These are phyloP conservation scores for Aspergillus calidoustus DNA, from an alignment of 2,329 filamentous ascomycete species.

Conservation along the genomic window DNA sequence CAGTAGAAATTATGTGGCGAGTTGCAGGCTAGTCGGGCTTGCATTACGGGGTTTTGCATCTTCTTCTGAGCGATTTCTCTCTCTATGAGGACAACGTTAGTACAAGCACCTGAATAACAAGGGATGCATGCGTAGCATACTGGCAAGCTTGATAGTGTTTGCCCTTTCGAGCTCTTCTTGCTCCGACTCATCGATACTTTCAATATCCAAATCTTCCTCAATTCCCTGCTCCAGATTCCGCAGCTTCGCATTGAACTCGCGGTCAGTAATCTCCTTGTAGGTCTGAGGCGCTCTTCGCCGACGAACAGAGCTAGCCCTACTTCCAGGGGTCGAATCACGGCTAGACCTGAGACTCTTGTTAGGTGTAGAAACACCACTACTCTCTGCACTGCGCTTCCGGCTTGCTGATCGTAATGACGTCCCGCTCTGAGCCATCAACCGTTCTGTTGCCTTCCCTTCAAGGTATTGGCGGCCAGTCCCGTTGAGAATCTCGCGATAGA, in stretches of 20 bases:
- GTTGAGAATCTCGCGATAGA: constrained; percentile 87
- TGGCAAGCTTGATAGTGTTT: constrained; percentile 75
- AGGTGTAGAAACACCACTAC: constrained; percentile 51
- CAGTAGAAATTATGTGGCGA: constrained; percentile 97
- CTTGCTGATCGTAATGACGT: constrained; percentile 47
- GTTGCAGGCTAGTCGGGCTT: constrained; percentile 90
- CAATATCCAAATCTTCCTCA: constrained; percentile 60
- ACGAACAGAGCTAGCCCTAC: constrained; percentile 54
- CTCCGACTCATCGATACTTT: constrained; percentile 50
- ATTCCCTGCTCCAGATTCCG: constrained; percentile 55
- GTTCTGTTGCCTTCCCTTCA: constrained; percentile 56
- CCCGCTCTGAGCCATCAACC: constrained; percentile 47
- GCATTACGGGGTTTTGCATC: constrained; percentile 89
- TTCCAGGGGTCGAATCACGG: constrained; percentile 72
- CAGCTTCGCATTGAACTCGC: constrained; percentile 77
- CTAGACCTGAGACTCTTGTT: constrained; percentile 78
- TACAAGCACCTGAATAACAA: not conserved
- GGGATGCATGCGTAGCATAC: constrained; percentile 48
- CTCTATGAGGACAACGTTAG: constrained; percentile 55
- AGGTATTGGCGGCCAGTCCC: constrained; percentile 64
- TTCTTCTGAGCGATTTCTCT: constrained; percentile 90
- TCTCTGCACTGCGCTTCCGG: constrained; percentile 62
- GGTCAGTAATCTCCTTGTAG: constrained; percentile 75
- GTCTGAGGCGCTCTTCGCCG: constrained; percentile 59
- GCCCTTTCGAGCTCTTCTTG: constrained; percentile 68